These are phyloP conservation scores for Geoglossum cookeanum DNA, from an alignment of 2,329 filamentous ascomycete species.

Conservation along the genomic window DNA sequence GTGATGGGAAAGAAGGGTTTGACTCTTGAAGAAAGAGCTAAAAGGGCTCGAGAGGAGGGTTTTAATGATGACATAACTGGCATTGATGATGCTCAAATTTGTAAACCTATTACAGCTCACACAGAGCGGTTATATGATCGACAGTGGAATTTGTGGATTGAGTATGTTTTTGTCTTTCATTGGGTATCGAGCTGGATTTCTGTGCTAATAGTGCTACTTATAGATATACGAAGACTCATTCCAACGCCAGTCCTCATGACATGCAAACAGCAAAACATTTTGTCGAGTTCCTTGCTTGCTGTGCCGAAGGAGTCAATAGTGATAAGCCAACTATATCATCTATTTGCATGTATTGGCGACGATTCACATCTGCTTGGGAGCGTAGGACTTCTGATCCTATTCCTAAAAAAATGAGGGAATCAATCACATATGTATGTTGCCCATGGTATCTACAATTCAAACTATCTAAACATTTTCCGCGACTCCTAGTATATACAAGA, in stretches of 20 bases:
- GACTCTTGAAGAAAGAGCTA: not conserved
- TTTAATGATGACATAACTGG: not conserved
- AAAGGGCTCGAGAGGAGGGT: not conserved
- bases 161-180: not conserved
- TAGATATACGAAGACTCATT: not conserved
- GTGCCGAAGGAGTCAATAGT: not conserved
- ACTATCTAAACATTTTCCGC: not conserved
- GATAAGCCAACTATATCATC: not conserved
- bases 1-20: not conserved
- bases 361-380: not conserved
- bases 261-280: not conserved
- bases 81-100: not conserved
- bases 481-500: not conserved
- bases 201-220: not conserved
- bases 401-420: not conserved
- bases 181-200: not conserved
- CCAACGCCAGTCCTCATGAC: not conserved
- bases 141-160: not conserved
- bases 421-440: not conserved
- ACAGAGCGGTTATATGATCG: not conserved
- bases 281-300: not conserved
- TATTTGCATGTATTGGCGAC: not conserved
- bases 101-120: not conserved
- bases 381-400: not conserved
- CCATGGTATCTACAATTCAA: not conserved